Evolutionary conservation across 2,329 filamentous ascomycete genomes (phyloP), one percentile per base, ranked within the genome.

Genomic region (Xylaria sp.): DNA sequence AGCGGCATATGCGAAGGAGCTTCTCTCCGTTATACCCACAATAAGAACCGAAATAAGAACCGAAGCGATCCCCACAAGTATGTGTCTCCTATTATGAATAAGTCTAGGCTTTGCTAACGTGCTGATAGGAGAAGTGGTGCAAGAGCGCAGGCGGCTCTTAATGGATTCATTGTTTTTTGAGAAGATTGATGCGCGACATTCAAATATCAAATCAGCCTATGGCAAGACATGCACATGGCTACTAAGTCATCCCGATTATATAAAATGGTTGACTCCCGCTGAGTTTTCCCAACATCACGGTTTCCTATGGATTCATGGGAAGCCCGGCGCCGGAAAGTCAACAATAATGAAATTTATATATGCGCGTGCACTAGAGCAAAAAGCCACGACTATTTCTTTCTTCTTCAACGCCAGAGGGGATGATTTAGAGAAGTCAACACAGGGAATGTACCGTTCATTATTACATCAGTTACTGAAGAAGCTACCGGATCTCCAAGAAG

Each of bases 371-470:
- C 65, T 10, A 74, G 73, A 51, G 67, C 70, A 53, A 13, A 36
- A 1, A 2, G 48, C 54, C 20, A 53, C 9, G 49, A 66, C 46
- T 57, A 71, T 77, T 11, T 77, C 74, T 0, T 86, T 85, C 73
- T 86, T 85, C 77, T 86, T 86, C 77, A 83, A 86, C 65, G 83
- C 83, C 0, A 74, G 82, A 64, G 84, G 83, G 0, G 75, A 78
- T 0, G 38, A 74, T 10, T 73, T 85, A 6, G 84, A 88, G 59
- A 85, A 78, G 64, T 81, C 84, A 0, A 79, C 80, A 0, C 20
- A 76, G 0, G 86, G 87, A 0, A 81, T 89, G 75, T 88, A 86
- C 70, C 80, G 85, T 3, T 85, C 84, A 0, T 61, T 89, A 0
- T 63, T 88, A 0, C 69, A 78, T 1, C 84, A 88, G 46, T 73